Percentiles rank a stretch among this genome's conserved stretches.
phyloP scores from a whole-genome alignment of 1,284 basidiomycete genomes.

The Tilletia indica region DNA sequence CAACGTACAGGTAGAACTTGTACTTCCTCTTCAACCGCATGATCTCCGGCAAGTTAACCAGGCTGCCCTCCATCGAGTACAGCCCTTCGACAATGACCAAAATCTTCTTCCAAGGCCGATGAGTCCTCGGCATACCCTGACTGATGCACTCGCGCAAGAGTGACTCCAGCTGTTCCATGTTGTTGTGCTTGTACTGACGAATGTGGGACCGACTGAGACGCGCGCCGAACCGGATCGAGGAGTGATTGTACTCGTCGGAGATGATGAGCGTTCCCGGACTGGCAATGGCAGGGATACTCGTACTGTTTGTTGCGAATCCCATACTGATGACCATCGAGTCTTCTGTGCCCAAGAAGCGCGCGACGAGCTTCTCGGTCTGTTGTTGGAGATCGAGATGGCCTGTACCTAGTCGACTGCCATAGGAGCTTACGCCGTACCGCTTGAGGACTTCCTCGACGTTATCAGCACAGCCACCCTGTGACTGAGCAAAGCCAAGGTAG shows the following conservation, averaged over 20 bases:
- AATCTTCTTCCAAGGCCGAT: slow-evolving; percentile 98
- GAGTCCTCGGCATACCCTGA: slow-evolving; percentile 95
- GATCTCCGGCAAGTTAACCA: slow-evolving; percentile 79
- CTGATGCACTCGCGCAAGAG: slow-evolving; percentile 87
- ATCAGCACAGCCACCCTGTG: slow-evolving; percentile 86
- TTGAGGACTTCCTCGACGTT: slow-evolving; percentile 68
- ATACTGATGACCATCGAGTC: slow-evolving; percentile 87
- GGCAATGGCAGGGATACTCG: slow-evolving; percentile 86
- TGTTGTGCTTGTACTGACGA: slow-evolving; percentile 94
- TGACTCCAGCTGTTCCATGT: slow-evolving; percentile 79
- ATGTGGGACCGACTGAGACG: slow-evolving; percentile 84
- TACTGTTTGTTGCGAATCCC: slow-evolving; percentile 98
- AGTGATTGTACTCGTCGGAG: slow-evolving; percentile 95
- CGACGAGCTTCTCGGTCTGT: slow-evolving; percentile 80
- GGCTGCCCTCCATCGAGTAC: slow-evolving; percentile 96
- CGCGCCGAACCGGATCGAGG: slow-evolving; percentile 89
- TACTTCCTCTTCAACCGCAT: slow-evolving; percentile 89
- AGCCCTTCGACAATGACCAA: slow-evolving; percentile 90
- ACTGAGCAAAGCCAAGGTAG: slow-evolving; percentile 97
- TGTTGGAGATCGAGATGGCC: slow-evolving; percentile 81
- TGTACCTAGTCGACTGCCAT: slow-evolving; percentile 76
- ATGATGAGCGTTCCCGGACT: slow-evolving; percentile 90
- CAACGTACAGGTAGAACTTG: slow-evolving; percentile 97
- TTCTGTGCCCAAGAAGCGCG: slow-evolving; percentile 83
- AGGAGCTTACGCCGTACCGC: slow-evolving; percentile 68